These are phyloP conservation scores for Ganoderma boninense DNA, from an alignment of 1,284 basidiomycete species.

Conservation along the genomic window DNA sequence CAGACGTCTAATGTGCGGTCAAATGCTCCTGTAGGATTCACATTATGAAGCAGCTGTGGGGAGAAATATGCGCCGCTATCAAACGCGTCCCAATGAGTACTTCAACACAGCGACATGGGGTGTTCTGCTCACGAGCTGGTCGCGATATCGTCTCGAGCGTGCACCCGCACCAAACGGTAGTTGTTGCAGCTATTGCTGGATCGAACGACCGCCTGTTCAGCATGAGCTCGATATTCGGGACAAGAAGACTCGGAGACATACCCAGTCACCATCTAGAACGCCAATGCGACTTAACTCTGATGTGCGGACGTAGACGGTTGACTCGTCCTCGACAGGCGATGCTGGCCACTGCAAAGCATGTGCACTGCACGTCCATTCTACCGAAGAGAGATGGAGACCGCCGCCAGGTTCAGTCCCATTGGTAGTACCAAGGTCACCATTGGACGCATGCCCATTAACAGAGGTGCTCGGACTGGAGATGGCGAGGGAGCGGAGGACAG, in stretches of 20 bases:
- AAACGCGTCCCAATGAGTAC: neutral
- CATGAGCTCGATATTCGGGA: neutral
- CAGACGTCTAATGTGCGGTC: slow-evolving; percentile 40
- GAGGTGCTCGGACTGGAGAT: slow-evolving; percentile 18
- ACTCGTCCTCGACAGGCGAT: slow-evolving; percentile 40
- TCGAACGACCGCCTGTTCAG: slow-evolving; percentile 27
- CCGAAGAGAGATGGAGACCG: slow-evolving; percentile 17
- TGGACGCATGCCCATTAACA: slow-evolving; percentile 13
- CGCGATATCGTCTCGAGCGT: slow-evolving; percentile 58
- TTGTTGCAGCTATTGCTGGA: slow-evolving; percentile 17
- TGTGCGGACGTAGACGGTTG: slow-evolving; percentile 35
- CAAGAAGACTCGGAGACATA: slow-evolving; percentile 45
- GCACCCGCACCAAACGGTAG: slow-evolving; percentile 63
- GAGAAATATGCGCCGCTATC: slow-evolving; percentile 47
- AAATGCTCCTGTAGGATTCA: slow-evolving; percentile 41
- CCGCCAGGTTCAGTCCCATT: slow-evolving; percentile 8
- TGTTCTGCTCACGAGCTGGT: slow-evolving; percentile 40
- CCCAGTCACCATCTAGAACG: slow-evolving; percentile 56
- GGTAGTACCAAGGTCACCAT: slow-evolving; percentile 18
- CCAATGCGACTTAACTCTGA: slow-evolving; percentile 35
- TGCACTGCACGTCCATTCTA: slow-evolving; percentile 30
- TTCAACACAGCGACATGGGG: neutral
- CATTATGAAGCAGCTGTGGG: slow-evolving; percentile 68
- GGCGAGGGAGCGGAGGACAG: slow-evolving; percentile 43
- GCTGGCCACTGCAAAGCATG: slow-evolving; percentile 45